Percentiles rank a stretch among this genome's conserved stretches.
Evolutionary conservation across 257 asterid genomes (phyloP).

Genomic region (Plantago elongata): DNA sequence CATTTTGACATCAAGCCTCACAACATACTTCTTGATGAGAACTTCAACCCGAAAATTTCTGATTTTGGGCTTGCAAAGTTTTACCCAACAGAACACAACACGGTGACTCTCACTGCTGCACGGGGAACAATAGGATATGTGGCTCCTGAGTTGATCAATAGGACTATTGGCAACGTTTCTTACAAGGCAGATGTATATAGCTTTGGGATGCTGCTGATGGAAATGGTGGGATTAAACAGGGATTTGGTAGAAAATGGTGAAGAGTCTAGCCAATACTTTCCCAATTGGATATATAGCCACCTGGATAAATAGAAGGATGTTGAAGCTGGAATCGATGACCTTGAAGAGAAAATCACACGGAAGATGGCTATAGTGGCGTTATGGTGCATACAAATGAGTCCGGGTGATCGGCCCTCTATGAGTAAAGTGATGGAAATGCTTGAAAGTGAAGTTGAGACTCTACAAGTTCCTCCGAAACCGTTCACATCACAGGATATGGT

Average conservation of each 20-base stretch:
- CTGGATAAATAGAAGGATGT: background rate
- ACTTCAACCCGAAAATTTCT: background rate
- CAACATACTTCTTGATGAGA: background rate
- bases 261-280: background rate
- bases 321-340: background rate
- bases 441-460: background rate
- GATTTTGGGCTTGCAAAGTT: constrained; percentile 1
- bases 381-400: background rate
- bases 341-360: background rate
- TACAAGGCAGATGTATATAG: background rate
- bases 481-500: too few species aligned
- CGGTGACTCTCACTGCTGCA: background rate
- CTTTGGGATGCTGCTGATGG: background rate
- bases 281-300: background rate
- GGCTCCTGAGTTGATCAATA: background rate
- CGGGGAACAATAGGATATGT: background rate
- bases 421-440: background rate
- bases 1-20: background rate
- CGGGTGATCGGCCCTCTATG: background rate
- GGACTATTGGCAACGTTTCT: background rate
- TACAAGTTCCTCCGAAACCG: background rate
- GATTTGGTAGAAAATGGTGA: too few species aligned
- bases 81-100: background rate
- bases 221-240: background rate
- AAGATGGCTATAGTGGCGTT: background rate